A percentile compares a stretch with the other conserved stretches of the same genome.
These are phyloP conservation scores for Annulohypoxylon maeteangense DNA, from an alignment of 495 filamentous ascomycete genomes.

Conservation along the genomic window DNA sequence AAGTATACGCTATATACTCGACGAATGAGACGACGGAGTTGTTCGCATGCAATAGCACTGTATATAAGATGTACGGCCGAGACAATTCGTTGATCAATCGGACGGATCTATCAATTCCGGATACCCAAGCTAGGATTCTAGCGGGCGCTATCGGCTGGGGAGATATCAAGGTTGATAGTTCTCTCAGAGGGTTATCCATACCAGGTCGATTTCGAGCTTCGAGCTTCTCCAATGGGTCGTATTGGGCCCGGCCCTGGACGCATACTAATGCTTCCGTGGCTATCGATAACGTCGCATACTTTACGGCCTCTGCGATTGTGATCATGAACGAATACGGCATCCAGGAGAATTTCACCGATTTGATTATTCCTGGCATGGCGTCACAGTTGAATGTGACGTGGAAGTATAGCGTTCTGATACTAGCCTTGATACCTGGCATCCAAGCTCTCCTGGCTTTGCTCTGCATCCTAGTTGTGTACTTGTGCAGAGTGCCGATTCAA, in stretches of 20 bases:
- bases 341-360: not conserved
- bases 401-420: constrained; percentile 6
- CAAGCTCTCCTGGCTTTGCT: constrained; percentile 8
- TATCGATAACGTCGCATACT: not conserved
- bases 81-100: not conserved
- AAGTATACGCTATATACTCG: not conserved
- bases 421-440: constrained; percentile 5
- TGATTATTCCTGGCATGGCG: constrained; percentile 2
- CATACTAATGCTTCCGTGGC: not conserved
- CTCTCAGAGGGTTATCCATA: not conserved
- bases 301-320: constrained; percentile 6
- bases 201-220: not conserved
- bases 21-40: not conserved
- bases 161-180: constrained; percentile 4
- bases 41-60: constrained; percentile 9
- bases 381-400: constrained; percentile 4
- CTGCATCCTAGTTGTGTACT: not conserved
- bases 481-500: not conserved
- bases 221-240: not conserved
- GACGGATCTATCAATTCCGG: not conserved
- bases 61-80: not conserved
- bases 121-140: constrained; percentile 3
- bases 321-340: constrained; percentile 5
- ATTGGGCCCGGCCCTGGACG: not conserved
- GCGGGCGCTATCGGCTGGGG: constrained; percentile 10